Evolutionary conservation across 2,329 filamentous ascomycete genomes (phyloP), one percentile per base, ranked within the genome.

Genomic region (Sarocladiaceae sp.): DNA sequence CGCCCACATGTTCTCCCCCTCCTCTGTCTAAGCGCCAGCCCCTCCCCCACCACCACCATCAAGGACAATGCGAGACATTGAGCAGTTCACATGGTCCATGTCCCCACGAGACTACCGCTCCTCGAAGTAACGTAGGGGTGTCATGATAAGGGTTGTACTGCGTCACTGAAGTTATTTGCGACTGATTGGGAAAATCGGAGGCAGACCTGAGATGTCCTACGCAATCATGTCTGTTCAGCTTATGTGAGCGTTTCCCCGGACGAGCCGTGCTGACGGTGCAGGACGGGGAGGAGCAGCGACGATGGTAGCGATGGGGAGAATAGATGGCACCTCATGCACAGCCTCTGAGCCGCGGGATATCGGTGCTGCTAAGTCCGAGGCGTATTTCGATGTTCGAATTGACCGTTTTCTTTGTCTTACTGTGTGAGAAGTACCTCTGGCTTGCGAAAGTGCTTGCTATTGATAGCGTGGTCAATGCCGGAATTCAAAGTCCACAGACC

Each of bases 1-100:
- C 17, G 23, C 44, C 44, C n/a, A 48, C 44, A 48, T 48, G 44
- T 11, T 6, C 7, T 13, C 8, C 40, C 13, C 40, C 35, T 12
- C 17, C 37, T 18, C 12, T 42, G 26, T 48, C 44, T 17, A 33
- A 48, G 44, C 44, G 44, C 28, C 40, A 11, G 23, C 18, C 7
- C 37, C 18, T 5, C 23, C 40, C 8, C 25, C 44, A 25, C 25
- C 44, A 48, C 28, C 44, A 29, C n/a, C 44, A 22, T 17, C 17
- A 20, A 11, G 26, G 17, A 11, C 20, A n/a, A 48, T 48, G 44
- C 44, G 44, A 48, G 44, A 48, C 44, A 48, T 48, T 48, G 11
- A 48, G 15, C n/a, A 31, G 44, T 33, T 48, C 44, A 48, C 44
- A 48, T 48, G 44, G 28, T 13, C 44, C 22, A 28, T 15, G 11